Conservation (phyloP, 2,329 filamentous ascomycete species). For the Fusarium caatingaense region DNA sequence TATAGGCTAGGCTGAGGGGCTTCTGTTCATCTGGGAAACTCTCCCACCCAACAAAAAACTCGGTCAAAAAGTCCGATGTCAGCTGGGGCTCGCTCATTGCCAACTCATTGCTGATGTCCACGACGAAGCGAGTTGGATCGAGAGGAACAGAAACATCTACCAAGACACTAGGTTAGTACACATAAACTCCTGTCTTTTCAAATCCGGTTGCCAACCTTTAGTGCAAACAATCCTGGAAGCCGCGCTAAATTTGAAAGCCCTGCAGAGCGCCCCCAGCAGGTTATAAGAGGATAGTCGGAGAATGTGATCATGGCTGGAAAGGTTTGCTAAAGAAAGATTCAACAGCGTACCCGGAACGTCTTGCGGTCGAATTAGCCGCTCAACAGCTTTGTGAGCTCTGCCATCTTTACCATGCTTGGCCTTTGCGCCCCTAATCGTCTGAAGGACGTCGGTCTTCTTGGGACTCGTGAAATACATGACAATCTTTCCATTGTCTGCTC, state of each 20-base stretch:
- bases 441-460: constrained; percentile 71
- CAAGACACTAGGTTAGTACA: constrained; percentile 1
- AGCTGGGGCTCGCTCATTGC: constrained; percentile 73
- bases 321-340: constrained; percentile 74
- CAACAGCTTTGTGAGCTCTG: constrained; percentile 69
- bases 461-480: constrained; percentile 78
- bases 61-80: constrained; percentile 76
- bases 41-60: constrained; percentile 79
- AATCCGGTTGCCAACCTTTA: constrained; percentile 60
- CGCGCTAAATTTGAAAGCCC: constrained; percentile 74
- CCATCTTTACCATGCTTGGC: constrained; percentile 73
- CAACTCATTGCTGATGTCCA: constrained; percentile 73
- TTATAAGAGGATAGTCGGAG: constrained; percentile 75
- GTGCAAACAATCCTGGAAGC: constrained; percentile 71
- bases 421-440: constrained; percentile 72
- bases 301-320: constrained; percentile 70
- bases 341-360: constrained; percentile 77
- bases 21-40: constrained; percentile 76
- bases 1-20: constrained; percentile 73
- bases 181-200: not conserved
- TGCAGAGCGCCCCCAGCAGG: constrained; percentile 72
- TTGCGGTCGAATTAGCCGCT: constrained; percentile 74
- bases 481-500: constrained; percentile 76
- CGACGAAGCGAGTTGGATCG: constrained; percentile 72
- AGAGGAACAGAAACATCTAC: constrained; percentile 71